Evolutionary conservation across 805 yeast species (phyloP).

Genomic region (Dipodascopsis uninucleata): DNA sequence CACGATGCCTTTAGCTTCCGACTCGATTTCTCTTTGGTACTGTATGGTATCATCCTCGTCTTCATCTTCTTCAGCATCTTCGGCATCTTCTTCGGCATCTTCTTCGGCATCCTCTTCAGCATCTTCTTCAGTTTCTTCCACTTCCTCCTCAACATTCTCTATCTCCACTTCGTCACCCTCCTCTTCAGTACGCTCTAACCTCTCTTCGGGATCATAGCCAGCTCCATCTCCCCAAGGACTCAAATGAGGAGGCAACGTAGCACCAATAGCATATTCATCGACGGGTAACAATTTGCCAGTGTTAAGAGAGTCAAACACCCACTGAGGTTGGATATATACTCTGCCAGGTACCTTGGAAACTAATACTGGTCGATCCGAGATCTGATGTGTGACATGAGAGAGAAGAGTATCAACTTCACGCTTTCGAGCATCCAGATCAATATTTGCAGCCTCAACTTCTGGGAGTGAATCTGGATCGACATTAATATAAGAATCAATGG

Average conservation of each 20-base stretch:
- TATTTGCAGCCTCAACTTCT: slow-evolving; percentile 24
- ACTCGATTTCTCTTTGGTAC: slow-evolving; percentile 78
- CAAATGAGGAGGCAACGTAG: slow-evolving; percentile 90
- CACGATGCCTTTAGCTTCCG: slow-evolving; percentile 84
- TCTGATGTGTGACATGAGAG: slow-evolving; percentile 77
- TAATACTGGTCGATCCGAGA: slow-evolving; percentile 86
- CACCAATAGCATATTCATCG: slow-evolving; percentile 86
- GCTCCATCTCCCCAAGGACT: slow-evolving; percentile 99
- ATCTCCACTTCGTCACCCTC: slow-evolving; percentile 47
- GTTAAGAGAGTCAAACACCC: slow-evolving; percentile 92
- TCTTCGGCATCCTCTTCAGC: slow-evolving; percentile 46
- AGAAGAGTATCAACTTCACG: slow-evolving; percentile 14
- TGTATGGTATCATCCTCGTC: slow-evolving; percentile 47
- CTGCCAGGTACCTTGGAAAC: slow-evolving; percentile 78
- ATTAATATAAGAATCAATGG: slow-evolving; percentile 63
- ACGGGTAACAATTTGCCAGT: slow-evolving; percentile 71
- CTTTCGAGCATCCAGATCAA: slow-evolving; percentile 6
- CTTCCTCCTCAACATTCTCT: slow-evolving; percentile 50
- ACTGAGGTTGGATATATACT: slow-evolving; percentile 94
- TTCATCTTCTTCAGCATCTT: slow-evolving; percentile 30
- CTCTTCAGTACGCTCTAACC: slow-evolving; percentile 40
- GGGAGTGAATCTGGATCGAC: slow-evolving; percentile 38
- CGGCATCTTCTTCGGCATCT: slow-evolving; percentile 12
- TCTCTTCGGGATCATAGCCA: slow-evolving; percentile 77
- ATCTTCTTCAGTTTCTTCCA: slow-evolving; percentile 47